Evolutionary conservation across 352 stramenopile species (phyloP), one percentile per base, ranked within the genome.

Genomic region (Phytophthora boehmeriae): DNA sequence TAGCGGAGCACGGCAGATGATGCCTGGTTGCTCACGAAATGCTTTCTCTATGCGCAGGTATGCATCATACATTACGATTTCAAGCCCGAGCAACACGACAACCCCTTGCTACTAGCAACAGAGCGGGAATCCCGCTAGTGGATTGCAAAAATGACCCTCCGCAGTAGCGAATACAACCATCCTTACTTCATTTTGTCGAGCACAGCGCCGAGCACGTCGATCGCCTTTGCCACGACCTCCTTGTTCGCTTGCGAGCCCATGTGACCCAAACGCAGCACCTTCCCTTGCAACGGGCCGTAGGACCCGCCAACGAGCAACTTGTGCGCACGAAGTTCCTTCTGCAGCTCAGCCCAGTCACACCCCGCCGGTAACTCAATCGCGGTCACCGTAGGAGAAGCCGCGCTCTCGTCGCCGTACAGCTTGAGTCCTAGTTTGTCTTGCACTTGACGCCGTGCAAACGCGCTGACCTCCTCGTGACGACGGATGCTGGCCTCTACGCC

Each of bases 41-140:
- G n/a, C n/a, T 27, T 46, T 28, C 10, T 46, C 39, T 13, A 35
- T 1, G 3, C 17, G 17, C 43, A 81, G 71, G 30, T 86, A 16
- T 80, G 61, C 50, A 30, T 81, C 22, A 80, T 88, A 55, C 76
- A 83, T 50, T 86, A 88, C 62, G 76, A 85, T 45, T 89, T 89
- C 51, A 86, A 83, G 63, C 79, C 76, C 13, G 66, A 78, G 36
- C 73, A 88, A 49, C 76, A 88, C 53, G 78, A 88, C 62, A 83
- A 88, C 46, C 71, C 76, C 28, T 56, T 89, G 27, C 65, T 85
- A 41, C 69, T 86, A 39, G 72, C 66, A 6, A 73, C 68, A 20
- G 73, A 83, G 53, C 61, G 78, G 36, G 65, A 68, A 70, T 25
- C 16, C 59, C 43, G n/a, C 17, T 41, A 45, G 54, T 43, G 14